Evolutionary conservation across 805 yeast species (phyloP).

Genomic region (Ogataea methanolica): DNA sequence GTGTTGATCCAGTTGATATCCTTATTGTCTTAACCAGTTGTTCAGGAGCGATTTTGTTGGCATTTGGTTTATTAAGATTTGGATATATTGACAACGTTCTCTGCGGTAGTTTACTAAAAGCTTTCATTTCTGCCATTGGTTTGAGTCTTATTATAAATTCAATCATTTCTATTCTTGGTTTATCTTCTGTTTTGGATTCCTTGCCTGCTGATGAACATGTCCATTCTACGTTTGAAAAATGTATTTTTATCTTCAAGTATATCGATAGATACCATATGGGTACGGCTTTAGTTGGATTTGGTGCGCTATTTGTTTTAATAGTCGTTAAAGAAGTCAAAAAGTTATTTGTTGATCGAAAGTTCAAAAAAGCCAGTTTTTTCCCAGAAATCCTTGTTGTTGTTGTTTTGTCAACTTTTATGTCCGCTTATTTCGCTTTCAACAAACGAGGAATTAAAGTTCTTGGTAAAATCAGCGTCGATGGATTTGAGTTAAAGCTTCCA

Average conservation of each 20-base stretch:
- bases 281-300: conserved; percentile 57
- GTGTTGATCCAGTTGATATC: conserved; percentile 46
- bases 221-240: conserved; percentile 70
- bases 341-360: conserved; percentile 27
- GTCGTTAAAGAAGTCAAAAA: conserved; percentile 38
- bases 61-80: conserved; percentile 74
- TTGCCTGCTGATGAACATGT: conserved; percentile 45
- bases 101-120: conserved; percentile 71
- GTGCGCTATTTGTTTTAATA: conserved; percentile 44
- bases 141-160: conserved; percentile 78
- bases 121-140: conserved; percentile 85
- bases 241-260: conserved; percentile 51
- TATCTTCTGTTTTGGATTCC: conserved; percentile 41
- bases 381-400: conserved; percentile 89
- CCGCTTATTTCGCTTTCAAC: conserved; percentile 43
- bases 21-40: conserved; percentile 67
- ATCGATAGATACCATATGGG: conserved; percentile 44
- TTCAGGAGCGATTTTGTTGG: conserved; percentile 68
- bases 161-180: conserved; percentile 65
- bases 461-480: conserved; percentile 57
- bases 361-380: conserved; percentile 50
- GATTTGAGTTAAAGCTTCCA: conserved; percentile 54
- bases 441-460: conserved; percentile 58
- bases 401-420: conserved; percentile 49
- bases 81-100: conserved; percentile 82